Percentiles rank a stretch among this genome's conserved stretches.
phyloP scores from a whole-genome alignment of 116 monocot species.

The Zostera marina region DNA sequence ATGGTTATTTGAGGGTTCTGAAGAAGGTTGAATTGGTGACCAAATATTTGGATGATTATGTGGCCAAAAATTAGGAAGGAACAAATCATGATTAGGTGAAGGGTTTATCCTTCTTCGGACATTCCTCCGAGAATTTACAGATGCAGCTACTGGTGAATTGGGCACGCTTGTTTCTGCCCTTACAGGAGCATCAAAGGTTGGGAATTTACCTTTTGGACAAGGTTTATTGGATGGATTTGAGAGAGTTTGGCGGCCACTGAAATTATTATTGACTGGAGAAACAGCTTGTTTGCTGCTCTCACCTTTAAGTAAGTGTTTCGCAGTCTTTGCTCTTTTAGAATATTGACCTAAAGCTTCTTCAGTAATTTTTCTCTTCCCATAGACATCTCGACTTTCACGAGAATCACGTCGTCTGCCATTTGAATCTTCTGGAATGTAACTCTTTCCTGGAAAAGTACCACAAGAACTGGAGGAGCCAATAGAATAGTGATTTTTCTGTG shows the following conservation, averaged over 20 bases:
- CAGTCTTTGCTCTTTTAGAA: conserved; percentile 25
- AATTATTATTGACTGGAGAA: conserved; percentile 4
- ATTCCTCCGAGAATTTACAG: not conserved
- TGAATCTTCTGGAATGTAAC: conserved; percentile 17
- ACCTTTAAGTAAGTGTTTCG: conserved; percentile 13
- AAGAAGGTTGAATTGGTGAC: conserved; percentile 20
- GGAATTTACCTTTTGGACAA: not conserved
- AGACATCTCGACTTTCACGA: conserved; percentile 25
- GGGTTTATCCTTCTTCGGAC: conserved; percentile 1
- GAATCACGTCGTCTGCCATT: conserved; percentile 28
- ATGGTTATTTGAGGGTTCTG: conserved; percentile 11
- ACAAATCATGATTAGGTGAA: not conserved
- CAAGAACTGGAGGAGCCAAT: conserved; percentile 17
- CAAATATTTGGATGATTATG: conserved; percentile 10
- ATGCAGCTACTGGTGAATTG: not conserved
- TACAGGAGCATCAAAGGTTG: not conserved
- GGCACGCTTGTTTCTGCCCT: not conserved
- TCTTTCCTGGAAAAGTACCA: conserved; percentile 16
- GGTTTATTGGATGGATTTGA: not conserved
- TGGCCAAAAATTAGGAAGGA: conserved; percentile 14
- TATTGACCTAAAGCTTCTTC: conserved; percentile 48
- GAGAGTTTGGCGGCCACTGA: not conserved
- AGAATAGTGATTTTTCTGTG: conserved; percentile 15
- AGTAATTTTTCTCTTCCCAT: conserved; percentile 62
- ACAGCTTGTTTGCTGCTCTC: conserved; percentile 20